phyloP scores from a whole-genome alignment of 2,329 filamentous ascomycete genomes.

The Talaromyces islandicus region DNA sequence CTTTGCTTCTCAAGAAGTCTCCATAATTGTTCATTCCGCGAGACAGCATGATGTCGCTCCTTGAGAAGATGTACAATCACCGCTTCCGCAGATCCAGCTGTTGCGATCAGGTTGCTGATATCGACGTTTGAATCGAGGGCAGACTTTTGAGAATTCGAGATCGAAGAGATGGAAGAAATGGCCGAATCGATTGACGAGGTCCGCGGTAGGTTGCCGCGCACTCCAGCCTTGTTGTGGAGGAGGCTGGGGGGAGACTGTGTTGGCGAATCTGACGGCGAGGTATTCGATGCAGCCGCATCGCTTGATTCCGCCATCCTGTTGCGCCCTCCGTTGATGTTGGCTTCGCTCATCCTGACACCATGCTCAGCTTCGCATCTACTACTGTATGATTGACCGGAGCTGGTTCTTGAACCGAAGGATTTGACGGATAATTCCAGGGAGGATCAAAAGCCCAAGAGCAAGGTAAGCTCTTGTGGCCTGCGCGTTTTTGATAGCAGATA shows the following conservation, averaged over 20 bases:
- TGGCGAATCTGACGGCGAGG: constrained; percentile 18
- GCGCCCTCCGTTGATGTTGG: constrained; percentile 17
- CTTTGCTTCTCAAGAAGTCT: constrained; percentile 93
- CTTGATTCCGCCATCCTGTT: constrained; percentile 23
- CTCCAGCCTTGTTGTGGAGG: constrained; percentile 25
- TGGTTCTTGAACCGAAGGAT: background rate
- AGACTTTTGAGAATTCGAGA: constrained; percentile 53
- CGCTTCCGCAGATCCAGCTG: constrained; percentile 82
- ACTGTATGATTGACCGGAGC: background rate
- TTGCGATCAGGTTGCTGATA: constrained; percentile 69
- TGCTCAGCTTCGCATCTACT: constrained; percentile 13
- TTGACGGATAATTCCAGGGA: background rate
- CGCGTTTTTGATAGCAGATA: background rate
- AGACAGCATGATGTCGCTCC: constrained; percentile 81
- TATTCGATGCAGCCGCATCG: constrained; percentile 22
- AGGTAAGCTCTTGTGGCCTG: background rate
- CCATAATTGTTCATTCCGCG: constrained; percentile 92
- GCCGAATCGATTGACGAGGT: constrained; percentile 90
- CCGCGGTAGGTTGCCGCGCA: constrained; percentile 48
- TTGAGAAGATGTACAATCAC: constrained; percentile 83
- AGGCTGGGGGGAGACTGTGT: constrained; percentile 24
- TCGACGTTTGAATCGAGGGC: constrained; percentile 60
- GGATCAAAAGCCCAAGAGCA: background rate
- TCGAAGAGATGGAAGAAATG: constrained; percentile 68
- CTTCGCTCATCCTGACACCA: constrained; percentile 20